These are phyloP conservation scores for Clausena lansium DNA, from an alignment of 345 rosid genomes.

Conservation along the genomic window DNA sequence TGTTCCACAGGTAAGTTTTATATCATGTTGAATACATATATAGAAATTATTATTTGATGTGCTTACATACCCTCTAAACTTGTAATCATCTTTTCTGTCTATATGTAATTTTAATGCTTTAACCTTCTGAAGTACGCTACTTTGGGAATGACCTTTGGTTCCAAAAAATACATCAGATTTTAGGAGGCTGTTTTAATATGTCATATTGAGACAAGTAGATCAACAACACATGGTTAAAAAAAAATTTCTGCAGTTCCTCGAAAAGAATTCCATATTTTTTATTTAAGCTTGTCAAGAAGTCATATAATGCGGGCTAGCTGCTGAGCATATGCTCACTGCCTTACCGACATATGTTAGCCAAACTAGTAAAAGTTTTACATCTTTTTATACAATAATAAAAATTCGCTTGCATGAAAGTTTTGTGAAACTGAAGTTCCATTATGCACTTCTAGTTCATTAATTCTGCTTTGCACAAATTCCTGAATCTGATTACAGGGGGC, in stretches of 20 bases:
- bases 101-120: background rate
- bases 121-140: background rate
- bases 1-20: slow-evolving; percentile 43
- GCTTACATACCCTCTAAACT: background rate
- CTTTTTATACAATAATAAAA: too few species aligned
- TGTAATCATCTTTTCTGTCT: background rate
- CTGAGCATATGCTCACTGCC: background rate
- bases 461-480: too few species aligned
- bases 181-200: background rate
- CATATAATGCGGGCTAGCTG: background rate
- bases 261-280: background rate
- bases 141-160: background rate
- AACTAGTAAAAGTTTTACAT: too few species aligned
- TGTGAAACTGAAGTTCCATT: background rate
- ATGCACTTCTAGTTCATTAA: background rate
- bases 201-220: background rate
- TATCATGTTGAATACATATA: background rate
- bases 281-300: background rate
- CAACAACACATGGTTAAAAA: too few species aligned
- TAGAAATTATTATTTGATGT: background rate
- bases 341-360: too few species aligned
- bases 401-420: background rate
- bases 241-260: background rate
- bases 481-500: slow-evolving; percentile 44
- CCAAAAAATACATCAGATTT: background rate